phyloP scores from a whole-genome alignment of 75 land plant genomes.

The Cryptomeria japonica region DNA sequence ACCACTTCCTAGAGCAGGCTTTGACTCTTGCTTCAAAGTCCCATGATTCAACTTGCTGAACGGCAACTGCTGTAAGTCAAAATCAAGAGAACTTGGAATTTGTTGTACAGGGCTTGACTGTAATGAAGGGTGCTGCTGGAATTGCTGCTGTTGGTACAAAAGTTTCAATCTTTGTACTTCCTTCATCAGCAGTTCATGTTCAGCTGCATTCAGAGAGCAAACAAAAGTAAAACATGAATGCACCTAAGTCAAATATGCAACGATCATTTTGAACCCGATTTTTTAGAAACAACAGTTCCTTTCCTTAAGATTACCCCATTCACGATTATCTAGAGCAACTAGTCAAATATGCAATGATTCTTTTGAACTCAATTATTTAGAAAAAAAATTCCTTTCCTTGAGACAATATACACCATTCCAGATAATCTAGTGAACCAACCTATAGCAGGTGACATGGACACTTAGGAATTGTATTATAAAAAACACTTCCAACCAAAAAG shows the following conservation, averaged over 20 bases:
- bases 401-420: background rate
- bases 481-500: background rate
- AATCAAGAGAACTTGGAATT: background rate
- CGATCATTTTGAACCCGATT: background rate
- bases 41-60: constrained; percentile 13
- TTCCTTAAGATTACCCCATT: background rate
- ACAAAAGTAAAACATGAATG: background rate
- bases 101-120: constrained; percentile 2
- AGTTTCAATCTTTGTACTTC: constrained; percentile 11
- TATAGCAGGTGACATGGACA: background rate
- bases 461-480: background rate
- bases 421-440: background rate
- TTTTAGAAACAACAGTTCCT: background rate
- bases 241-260: background rate
- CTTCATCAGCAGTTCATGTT: constrained; percentile 14
- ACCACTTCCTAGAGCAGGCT: background rate
- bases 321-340: background rate
- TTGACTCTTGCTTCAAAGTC: constrained; percentile 1
- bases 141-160: constrained; percentile 14
- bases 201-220: background rate
- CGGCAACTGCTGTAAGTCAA: constrained; percentile 10
- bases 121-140: constrained; percentile 14
- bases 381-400: background rate
- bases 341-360: background rate
- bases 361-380: background rate